phyloP scores from a whole-genome alignment of 2,329 filamentous ascomycete species.

The Colletotrichum noveboracense region DNA sequence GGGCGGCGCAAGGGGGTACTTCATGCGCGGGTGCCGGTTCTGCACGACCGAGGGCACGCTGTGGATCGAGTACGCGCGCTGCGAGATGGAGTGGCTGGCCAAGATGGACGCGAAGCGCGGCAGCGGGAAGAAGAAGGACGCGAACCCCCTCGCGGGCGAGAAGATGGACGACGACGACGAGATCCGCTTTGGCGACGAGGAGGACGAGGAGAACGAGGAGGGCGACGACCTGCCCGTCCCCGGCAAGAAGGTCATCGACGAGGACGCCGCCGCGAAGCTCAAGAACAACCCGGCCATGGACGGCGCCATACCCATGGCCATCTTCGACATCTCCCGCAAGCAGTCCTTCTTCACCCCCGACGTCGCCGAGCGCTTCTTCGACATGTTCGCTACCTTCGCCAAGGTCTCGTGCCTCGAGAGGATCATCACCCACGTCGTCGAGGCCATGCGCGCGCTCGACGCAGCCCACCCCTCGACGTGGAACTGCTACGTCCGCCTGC shows the following conservation, averaged over 20 bases:
- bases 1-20: conserved; percentile 81
- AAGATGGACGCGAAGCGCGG: conserved; percentile 78
- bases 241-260: conserved; percentile 52
- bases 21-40: conserved; percentile 88
- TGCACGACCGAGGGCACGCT: conserved; percentile 76
- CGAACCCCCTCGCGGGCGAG: conserved; percentile 49
- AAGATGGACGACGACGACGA: conserved; percentile 54
- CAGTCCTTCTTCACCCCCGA: conserved; percentile 72
- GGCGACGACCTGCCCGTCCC: conserved; percentile 50
- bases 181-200: conserved; percentile 51
- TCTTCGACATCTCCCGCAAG: conserved; percentile 86
- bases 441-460: conserved; percentile 63
- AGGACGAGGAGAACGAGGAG: conserved; percentile 46
- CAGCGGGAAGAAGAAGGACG: conserved; percentile 63
- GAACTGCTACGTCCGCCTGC: conserved; percentile 74
- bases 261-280: conserved; percentile 55
- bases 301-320: conserved; percentile 91
- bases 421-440: conserved; percentile 77
- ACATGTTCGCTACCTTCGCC: conserved; percentile 75
- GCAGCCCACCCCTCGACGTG: conserved; percentile 67
- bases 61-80: conserved; percentile 89
- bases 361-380: conserved; percentile 79
- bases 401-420: conserved; percentile 67
- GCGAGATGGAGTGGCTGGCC: conserved; percentile 91
- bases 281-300: conserved; percentile 82